Evolutionary conservation across 139 green algal species (phyloP).

Genomic region (Chlamydomonas schloesseri): DNA sequence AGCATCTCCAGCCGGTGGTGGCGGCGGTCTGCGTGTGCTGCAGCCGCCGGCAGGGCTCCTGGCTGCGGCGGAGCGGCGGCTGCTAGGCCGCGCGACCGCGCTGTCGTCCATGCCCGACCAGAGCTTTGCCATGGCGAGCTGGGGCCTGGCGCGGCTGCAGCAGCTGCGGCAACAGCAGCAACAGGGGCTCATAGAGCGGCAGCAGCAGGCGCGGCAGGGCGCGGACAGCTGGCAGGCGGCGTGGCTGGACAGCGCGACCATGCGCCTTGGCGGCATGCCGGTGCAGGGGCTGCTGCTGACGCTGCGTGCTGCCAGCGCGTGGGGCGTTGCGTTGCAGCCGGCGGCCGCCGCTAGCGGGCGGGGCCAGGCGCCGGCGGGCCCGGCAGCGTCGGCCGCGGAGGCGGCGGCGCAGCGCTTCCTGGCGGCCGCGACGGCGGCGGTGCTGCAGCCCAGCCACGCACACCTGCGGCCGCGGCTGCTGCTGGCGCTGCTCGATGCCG

Average conservation of each 20-base stretch:
- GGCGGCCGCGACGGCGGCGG: neutral
- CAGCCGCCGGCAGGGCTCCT: slow-evolving; percentile 8
- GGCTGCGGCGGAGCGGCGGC: neutral
- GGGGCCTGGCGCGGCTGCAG: slow-evolving; percentile 3
- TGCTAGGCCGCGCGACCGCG: neutral
- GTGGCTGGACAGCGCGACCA: neutral
- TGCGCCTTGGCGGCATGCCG: neutral
- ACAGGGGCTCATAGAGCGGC: neutral
- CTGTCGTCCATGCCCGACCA: neutral
- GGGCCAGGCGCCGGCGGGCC: too few relatives aligned
- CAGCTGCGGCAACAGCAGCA: neutral
- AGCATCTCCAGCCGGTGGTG: too few relatives aligned
- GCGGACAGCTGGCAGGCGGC: neutral
- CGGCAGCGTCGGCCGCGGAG: neutral
- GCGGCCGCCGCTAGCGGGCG: too few relatives aligned
- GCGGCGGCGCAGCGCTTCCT: neutral
- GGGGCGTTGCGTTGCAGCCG: too few relatives aligned
- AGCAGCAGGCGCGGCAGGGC: neutral
- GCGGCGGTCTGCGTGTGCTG: neutral
- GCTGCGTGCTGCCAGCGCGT: neutral
- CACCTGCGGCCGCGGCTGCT: slow-evolving; percentile 3
- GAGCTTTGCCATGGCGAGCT: slow-evolving; percentile 2
- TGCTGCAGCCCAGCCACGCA: neutral
- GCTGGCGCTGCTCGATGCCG: neutral
- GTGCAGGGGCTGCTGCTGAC: neutral